phyloP scores from a whole-genome alignment of 768 basidiomycete species.

The Trametes coccinea region DNA sequence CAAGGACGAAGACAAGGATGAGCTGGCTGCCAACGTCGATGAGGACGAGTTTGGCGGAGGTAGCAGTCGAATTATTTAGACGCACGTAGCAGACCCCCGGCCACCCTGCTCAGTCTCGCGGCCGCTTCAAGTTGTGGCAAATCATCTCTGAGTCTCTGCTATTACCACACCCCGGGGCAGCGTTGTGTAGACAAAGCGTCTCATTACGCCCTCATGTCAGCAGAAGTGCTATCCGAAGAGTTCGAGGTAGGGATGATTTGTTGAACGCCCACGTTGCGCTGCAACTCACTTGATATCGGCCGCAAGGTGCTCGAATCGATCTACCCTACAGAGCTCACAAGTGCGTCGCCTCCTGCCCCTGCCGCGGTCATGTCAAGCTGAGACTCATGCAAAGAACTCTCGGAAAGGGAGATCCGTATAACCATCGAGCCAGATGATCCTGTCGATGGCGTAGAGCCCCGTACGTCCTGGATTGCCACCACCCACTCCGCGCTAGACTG shows the following conservation, averaged over 20 bases:
- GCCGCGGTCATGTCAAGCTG: slow-evolving; percentile 40
- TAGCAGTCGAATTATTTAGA: no score
- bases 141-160: neutral
- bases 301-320: slow-evolving; percentile 91
- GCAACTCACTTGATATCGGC: neutral
- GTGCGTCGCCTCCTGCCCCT: slow-evolving; percentile 56
- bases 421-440: slow-evolving; percentile 85
- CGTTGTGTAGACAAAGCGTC: neutral
- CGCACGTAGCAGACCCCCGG: no score
- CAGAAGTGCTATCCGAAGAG: slow-evolving; percentile 79
- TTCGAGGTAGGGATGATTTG: slow-evolving; percentile 65
- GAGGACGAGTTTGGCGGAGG: no score
- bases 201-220: slow-evolving; percentile 48
- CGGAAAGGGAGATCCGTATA: slow-evolving; percentile 79
- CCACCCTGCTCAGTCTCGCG: neutral
- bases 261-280: neutral
- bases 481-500: slow-evolving; percentile 14
- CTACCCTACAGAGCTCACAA: slow-evolving; percentile 90
- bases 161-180: no score
- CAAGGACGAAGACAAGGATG: neutral
- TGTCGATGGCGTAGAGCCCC: slow-evolving; percentile 57
- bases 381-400: slow-evolving; percentile 71
- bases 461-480: slow-evolving; percentile 39
- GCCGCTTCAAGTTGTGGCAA: neutral
- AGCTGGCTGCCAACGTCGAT: neutral